Base-by-base conservation (phyloP, 1,284 basidiomycete species). In the Grifola frondosa region DNA sequence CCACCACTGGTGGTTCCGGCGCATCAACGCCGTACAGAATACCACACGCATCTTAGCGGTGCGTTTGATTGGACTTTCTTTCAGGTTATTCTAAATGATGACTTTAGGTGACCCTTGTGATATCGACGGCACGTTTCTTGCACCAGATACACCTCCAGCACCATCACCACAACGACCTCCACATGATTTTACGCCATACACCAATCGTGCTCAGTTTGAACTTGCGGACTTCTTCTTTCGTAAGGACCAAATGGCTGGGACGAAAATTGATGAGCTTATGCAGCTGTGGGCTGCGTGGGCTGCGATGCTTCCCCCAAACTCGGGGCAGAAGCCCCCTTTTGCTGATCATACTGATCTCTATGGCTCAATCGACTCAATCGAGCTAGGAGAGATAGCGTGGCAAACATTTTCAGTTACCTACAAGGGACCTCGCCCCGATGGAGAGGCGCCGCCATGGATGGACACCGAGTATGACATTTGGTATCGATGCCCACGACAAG, bases 361-460 rank as follows among this genome's bases (percentile, higher is more conserved):
- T 20, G 19, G 6, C 0, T 26, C 40, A 4, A 54, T 55, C 9
- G 47, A 56, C 44, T 25, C 53, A 6, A 55, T 38, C 15, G 10
- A 16, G 5, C 39, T 44, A 8, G 49, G 44, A 1, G 26, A 55
- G 3, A 20, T 52, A 6, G 44, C 31, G 6, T 54, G 52, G 50
- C 1, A 34, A 11, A 34, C 33, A 10, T 47, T 54, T 13, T 32
- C 31, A 11, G 17, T 53, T 17, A n/a, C 17, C n/a, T 46, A 52
- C 13, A 26, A 20, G 6, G 40, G 46, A 13, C 30, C 22, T 32
- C 13, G 15, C 13, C 26, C 44, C 6, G 12, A 19, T 6, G 23
- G 29, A 8, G 37, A 21, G 22, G 16, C 24, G 15, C 52, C 47
- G 3, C 13, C 41, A 9, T 58, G 54, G 56, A 56, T 54, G 46